These are phyloP conservation scores for Calonectria fujianensis DNA, from an alignment of 2,329 filamentous ascomycete species.

Conservation along the genomic window DNA sequence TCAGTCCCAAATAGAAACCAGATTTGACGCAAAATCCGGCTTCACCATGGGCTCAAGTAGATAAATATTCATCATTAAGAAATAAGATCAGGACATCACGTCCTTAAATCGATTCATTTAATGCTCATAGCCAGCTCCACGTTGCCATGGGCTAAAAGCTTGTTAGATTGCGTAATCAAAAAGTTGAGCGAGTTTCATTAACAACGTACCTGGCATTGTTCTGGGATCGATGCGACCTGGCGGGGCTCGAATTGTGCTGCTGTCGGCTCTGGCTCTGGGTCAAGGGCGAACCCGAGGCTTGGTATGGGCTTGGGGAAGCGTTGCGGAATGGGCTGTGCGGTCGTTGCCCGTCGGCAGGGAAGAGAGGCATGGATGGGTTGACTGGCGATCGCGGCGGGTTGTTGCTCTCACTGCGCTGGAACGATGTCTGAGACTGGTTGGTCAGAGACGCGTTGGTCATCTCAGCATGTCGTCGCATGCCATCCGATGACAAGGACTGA, in stretches of 20 bases:
- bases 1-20: constrained; percentile 37
- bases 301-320: constrained; percentile 61
- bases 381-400: constrained; percentile 61
- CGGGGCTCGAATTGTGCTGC: constrained; percentile 59
- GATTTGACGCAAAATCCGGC: constrained; percentile 42
- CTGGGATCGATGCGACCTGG: constrained; percentile 59
- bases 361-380: constrained; percentile 66
- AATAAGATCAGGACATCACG: constrained; percentile 38
- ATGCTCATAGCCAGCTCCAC: constrained; percentile 67
- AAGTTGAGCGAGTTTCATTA: neutral
- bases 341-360: constrained; percentile 62
- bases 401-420: constrained; percentile 52
- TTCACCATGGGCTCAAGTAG: constrained; percentile 37
- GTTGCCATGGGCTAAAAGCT: constrained; percentile 64
- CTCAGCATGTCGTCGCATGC: constrained; percentile 61
- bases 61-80: constrained; percentile 48
- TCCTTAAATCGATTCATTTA: constrained; percentile 47
- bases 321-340: constrained; percentile 61
- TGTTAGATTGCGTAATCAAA: constrained; percentile 42
- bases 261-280: constrained; percentile 58
- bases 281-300: constrained; percentile 56
- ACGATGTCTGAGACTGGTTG: constrained; percentile 59
- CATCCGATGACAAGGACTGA: constrained; percentile 63
- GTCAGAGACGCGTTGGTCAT: constrained; percentile 56
- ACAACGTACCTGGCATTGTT: constrained; percentile 63